Evolutionary conservation across 805 yeast species (phyloP), one percentile per base, ranked within the genome.

Genomic region (Ogataea ganodermae): DNA sequence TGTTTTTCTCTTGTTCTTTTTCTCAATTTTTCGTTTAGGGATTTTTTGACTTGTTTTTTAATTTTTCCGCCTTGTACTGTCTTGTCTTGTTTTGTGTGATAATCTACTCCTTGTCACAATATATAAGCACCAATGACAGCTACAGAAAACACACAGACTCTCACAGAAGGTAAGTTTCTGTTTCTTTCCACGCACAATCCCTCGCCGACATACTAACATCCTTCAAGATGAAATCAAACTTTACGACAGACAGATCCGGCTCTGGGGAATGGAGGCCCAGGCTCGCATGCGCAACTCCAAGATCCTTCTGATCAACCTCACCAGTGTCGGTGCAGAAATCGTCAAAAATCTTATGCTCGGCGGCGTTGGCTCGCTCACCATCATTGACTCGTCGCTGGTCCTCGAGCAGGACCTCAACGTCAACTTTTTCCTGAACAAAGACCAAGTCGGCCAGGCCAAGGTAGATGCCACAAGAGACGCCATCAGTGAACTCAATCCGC

Each of bases 221-320:
- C 42, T 3, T 16, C n/a, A n/a, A 67, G 97, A 90, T 59, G 97
- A 91, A 62, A 81, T 91, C 48, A 96, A 95, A 1, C 75, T 92
- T 18, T 92, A 92, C 62, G 99, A 92, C 67, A 79, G 99, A 49
- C 99, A 92, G 67, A 91, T 92, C 53, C 71, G 99, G 52, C 74
- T 92, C 17, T 92, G 99, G 99, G 99, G 99, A 2, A 73, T 94
- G 62, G 95, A 87, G 26, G 96, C 97, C 3, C 99, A 92, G 65
- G 75, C 80, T 33, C 66, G 81, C 36, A 79, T 92, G 72, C 76
- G 94, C 30, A 78, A 83, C 16, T 84, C 97, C 6, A 78, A 77
- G 37, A 74, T 92, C 4, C 69, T 91, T 37, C 58, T 94, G 35
- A 73, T 92, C 39, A 85, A 86, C 51, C 58, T 89, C 13, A 86